Base-by-base conservation (phyloP, 2,329 filamentous ascomycete genomes). In the Bretziella fagacearum region DNA sequence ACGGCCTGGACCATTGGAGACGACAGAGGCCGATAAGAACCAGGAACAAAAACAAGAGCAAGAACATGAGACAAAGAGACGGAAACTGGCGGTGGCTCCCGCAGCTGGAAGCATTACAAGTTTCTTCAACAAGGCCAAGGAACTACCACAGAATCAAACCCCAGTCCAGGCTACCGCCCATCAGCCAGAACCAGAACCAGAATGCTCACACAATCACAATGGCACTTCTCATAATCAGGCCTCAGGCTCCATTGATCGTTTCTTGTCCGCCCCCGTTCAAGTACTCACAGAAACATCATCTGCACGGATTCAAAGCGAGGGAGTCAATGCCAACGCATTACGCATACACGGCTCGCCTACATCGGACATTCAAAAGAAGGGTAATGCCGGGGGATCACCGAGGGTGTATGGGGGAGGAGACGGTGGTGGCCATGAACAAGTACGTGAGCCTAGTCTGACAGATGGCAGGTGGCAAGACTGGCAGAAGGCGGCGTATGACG, bases 1-100 rank as follows among this genome's bases (percentile, higher is more conserved):
- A 63, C 79, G 46, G 8, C 22, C 35, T 8, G 6, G 18, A 10
- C 4, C 35, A 10, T 30, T 22, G 11, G n/a, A 29, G 40, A 30
- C 27, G 22, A 23, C n/a, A 13, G 18, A 22, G 4, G 7, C 20
- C n/a, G 23, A 33, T n/a, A 22, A 10, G 35, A 13, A 39, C 8
- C 35, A 22, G 17, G 6, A 20, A 10, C 35, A 22, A 13, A 20
- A 39, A 25, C 18, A 25, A 22, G 23, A 30, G 2, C 36, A 29
- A n/a, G 48, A 48, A 29, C 41, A 44, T 11, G 35, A 29, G 10
- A 10, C 29, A 11, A 50, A 50, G 40, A 22, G 43, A 30, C 43
- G 37, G 10, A 43, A 37, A 2, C 20, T 46, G n/a, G 37, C 15
- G 3, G n/a, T n/a, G n/a, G 20, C 35, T 10, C 35, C 2, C 7